A percentile compares a stretch with the other conserved stretches of the same genome.
Conservation (phyloP, 441 rosid genomes). For the Gossypium davidsonii region DNA sequence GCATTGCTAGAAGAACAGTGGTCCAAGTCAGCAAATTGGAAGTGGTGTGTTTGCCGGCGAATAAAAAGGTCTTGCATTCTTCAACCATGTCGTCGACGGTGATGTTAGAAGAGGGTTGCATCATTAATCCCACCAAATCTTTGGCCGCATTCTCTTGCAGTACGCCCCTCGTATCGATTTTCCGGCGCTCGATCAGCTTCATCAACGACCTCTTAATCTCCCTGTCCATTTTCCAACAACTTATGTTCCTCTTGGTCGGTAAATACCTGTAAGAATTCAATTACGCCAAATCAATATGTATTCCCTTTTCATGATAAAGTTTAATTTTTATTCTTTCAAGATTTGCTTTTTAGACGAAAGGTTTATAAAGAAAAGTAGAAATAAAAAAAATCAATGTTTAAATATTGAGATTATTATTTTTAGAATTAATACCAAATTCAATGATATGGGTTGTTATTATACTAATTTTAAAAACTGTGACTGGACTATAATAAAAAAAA, state of each 20-base stretch:
- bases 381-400: too few species aligned
- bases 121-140: conserved; percentile 82
- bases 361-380: too few species aligned
- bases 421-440: too few species aligned
- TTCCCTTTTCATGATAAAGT: background rate
- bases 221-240: conserved; percentile 73
- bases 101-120: conserved; percentile 52
- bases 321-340: too few species aligned
- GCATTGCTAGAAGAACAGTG: conserved; percentile 84
- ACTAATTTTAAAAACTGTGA: too few species aligned
- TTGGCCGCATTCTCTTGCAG: conserved; percentile 29
- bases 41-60: conserved; percentile 96
- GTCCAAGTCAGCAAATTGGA: conserved; percentile 99
- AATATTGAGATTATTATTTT: too few species aligned
- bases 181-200: conserved; percentile 54
- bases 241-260: conserved; percentile 65
- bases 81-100: conserved; percentile 76
- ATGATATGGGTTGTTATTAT: too few species aligned
- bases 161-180: background rate
- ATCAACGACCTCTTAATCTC: conserved; percentile 57
- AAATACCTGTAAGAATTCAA: conserved; percentile 19
- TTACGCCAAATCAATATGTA: background rate
- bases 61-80: conserved; percentile 95
- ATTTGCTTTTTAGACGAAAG: too few species aligned
- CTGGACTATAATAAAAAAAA: too few species aligned